phyloP scores from a whole-genome alignment of 2,329 filamentous ascomycete genomes.

The Colletotrichum lentis region DNA sequence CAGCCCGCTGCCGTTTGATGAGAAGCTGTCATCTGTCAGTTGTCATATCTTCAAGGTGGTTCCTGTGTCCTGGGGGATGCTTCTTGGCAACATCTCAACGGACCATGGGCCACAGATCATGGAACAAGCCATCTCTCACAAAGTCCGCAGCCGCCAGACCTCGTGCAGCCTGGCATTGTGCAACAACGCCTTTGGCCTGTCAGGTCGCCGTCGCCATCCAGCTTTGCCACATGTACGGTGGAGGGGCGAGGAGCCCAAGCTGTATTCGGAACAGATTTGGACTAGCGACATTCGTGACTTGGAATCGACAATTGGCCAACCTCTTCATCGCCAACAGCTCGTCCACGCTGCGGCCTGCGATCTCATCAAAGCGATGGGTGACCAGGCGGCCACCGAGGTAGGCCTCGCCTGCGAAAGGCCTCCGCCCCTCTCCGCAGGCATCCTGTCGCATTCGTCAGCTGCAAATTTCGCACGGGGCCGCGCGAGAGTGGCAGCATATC shows the following conservation, averaged over 20 bases:
- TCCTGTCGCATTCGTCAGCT: neutral
- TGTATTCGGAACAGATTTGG: neutral
- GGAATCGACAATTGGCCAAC: conserved; percentile 14
- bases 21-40: conserved; percentile 36
- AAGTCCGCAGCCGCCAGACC: conserved; percentile 9
- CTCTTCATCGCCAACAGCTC: conserved; percentile 18
- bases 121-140: conserved; percentile 18
- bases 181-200: conserved; percentile 22
- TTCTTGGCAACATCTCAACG: conserved; percentile 25
- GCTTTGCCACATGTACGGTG: conserved; percentile 19
- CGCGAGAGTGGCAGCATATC: conserved; percentile 30
- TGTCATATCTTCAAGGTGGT: conserved; percentile 34
- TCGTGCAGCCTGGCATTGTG: conserved; percentile 22
- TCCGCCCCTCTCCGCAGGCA: neutral
- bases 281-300: neutral
- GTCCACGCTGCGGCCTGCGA: conserved; percentile 16
- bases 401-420: neutral
- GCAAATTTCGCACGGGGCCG: conserved; percentile 22
- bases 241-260: neutral
- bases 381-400: neutral
- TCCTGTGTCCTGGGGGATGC: conserved; percentile 9
- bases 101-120: conserved; percentile 20
- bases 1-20: conserved; percentile 30
- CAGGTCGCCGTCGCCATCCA: conserved; percentile 18
- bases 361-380: neutral